Evolutionary conservation across 2,329 filamentous ascomycete genomes (phyloP), one percentile per base, ranked within the genome.

Genomic region (Phialophora macrospora): DNA sequence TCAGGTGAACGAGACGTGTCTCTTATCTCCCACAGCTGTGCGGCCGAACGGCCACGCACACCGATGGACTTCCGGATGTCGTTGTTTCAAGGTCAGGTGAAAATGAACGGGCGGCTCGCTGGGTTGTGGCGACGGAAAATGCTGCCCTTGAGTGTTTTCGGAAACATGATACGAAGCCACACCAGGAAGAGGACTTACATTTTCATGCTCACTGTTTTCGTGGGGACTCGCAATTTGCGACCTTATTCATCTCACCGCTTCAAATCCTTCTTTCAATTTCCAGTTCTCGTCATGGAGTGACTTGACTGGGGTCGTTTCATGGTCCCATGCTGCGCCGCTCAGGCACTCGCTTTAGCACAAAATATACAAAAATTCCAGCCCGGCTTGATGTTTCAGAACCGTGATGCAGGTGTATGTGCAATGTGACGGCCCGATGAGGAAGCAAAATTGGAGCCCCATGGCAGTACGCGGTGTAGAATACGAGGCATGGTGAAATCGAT

Each of bases 131-230:
- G 38, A 7, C 7, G n/a, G 38, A 8, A 8, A 44, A 44, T n/a
- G 14, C 17, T 44, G 38, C 38, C 17, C 17, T 44, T 20, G 38
- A 8, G 6, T 20, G 38, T 44, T 44, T n/a, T n/a, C 7, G 22
- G 48, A 22, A 48, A 22, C 22, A 51, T 51, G 48, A 51, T 17
- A 51, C 48, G 48, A 24, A 51, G 48, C 22, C 24, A 51, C 24
- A 26, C 9, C 1, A 24, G 6, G 9, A 24, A 22, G 20, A 26
- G 5, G 4, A 12, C 9, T 6, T 51, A 22, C 22, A 51, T 51
- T 14, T 6, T 24, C n/a, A 51, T 51, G 20, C 22, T 51, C 20
- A 22, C 14, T 11, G 3, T 22, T 17, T 20, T 51, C 14, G 48
- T 24, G 20, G 44, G 48, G 9, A 14, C 20, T 24, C 48, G 20